Evolutionary conservation across 306 rosid genomes (phyloP), one percentile per base, ranked within the genome.

Genomic region (Begonia peltatifolia): DNA sequence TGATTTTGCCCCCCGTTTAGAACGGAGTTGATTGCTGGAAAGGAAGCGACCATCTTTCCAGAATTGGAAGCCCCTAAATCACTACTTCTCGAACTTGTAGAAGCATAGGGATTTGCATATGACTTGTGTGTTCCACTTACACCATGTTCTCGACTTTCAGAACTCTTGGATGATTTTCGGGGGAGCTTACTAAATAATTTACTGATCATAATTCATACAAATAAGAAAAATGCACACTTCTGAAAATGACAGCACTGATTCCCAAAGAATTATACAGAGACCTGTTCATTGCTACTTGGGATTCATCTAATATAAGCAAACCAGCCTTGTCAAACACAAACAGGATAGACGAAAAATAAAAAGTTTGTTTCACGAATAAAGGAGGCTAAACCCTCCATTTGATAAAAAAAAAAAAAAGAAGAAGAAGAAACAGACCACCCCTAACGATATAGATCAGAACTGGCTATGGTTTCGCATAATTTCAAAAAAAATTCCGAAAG

Each of bases 181-280:
- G 84, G 79, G 50, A 83, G 79, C 71, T 79, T 83, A 56, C 65
- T 63, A 5, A 83, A 54, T 46, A 83, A 68, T 81, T 79, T 63
- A 46, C 64, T 83, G 57, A 83, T 76, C 93, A 83, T 79, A 55
- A 60, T 73, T 76, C 72, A 65, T 14, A 60, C 60, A 70, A 46
- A 53, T 11, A 67, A 69, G 50, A 50, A 20, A 59, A 50, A 20
- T 5, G 53, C 43, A 30, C 38, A 7, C 38, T 30, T 30, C 38
- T 30, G 9, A 30, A 30, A 30, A 30, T 30, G 38, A 9, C 60
- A 55, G 51, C 71, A 59, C 36, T 43, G 22, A 50, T 10, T 44
- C 48, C 12, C n/a, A 44, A 44, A 44, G 48, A 2, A 10, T 3
- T 10, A 3, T 44, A 11, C 48, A 10, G 48, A 44, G 12, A 44